Percentiles rank a stretch among this genome's conserved stretches.
These are phyloP conservation scores for Debaryomyces castellii DNA, from an alignment of 805 yeast genomes.

Conservation along the genomic window DNA sequence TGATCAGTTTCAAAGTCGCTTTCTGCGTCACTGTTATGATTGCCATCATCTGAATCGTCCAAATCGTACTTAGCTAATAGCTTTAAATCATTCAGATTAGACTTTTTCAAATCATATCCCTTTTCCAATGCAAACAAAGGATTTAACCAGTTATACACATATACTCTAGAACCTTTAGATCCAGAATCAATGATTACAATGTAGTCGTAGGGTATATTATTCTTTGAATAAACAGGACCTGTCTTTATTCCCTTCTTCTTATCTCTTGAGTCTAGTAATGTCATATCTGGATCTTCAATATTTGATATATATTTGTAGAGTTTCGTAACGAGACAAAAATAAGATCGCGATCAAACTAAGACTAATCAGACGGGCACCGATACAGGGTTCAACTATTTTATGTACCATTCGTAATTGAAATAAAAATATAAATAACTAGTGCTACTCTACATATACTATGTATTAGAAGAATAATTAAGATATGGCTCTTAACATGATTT, in stretches of 20 bases:
- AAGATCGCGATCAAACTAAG: no score
- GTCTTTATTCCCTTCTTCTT: slow-evolving; percentile 11
- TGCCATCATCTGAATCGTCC: slow-evolving; percentile 8
- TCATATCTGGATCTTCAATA: no score
- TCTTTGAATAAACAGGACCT: slow-evolving; percentile 37
- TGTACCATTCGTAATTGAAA: neutral
- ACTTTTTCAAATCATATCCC: slow-evolving; percentile 13
- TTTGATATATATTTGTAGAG: no score
- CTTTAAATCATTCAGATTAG: slow-evolving; percentile 3
- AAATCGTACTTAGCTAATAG: slow-evolving; percentile 12
- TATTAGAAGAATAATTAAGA: neutral
- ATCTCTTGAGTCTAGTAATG: neutral
- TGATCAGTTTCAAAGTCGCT: neutral
- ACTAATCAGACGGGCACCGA: no score
- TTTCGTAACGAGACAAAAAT: no score
- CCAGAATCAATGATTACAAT: slow-evolving; percentile 66
- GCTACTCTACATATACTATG: neutral
- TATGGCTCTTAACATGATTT: neutral
- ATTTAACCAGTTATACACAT: slow-evolving; percentile 55
- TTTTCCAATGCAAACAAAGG: slow-evolving; percentile 29
- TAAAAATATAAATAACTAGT: neutral
- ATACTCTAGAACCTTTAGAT: slow-evolving; percentile 63
- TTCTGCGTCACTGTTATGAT: slow-evolving; percentile 8
- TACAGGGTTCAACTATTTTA: no score
- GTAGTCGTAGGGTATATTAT: slow-evolving; percentile 57